phyloP scores from a whole-genome alignment of 2,329 filamentous ascomycete genomes.

The Bipolaris bicolor region DNA sequence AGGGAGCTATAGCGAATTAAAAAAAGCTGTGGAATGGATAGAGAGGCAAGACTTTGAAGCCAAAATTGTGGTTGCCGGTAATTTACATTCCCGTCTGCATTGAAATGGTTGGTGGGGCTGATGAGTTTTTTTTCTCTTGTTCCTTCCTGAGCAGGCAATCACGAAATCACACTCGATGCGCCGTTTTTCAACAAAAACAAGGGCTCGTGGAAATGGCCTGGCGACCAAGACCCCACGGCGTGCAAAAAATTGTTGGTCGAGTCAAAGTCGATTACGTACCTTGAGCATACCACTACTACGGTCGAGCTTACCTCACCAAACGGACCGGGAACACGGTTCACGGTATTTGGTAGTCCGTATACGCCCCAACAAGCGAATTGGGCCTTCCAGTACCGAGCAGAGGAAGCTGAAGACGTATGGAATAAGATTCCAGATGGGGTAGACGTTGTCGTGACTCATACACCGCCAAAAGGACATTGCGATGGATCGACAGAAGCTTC shows the following conservation, averaged over 20 bases:
- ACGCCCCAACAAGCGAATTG: constrained; percentile 63
- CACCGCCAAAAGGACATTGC: constrained; percentile 66
- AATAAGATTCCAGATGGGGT: constrained; percentile 63
- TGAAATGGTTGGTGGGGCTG: neutral
- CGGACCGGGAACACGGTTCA: constrained; percentile 67
- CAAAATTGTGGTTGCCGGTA: constrained; percentile 74
- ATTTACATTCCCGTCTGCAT: constrained; percentile 2
- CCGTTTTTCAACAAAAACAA: constrained; percentile 64
- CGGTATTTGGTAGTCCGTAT: constrained; percentile 73
- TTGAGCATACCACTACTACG: constrained; percentile 62
- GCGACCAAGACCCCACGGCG: constrained; percentile 58
- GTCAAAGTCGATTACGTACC: constrained; percentile 65
- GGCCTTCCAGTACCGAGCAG: constrained; percentile 69
- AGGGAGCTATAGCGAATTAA: constrained; percentile 64
- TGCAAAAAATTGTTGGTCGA: constrained; percentile 61
- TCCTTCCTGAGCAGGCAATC: constrained; percentile 68
- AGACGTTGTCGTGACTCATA: constrained; percentile 74
- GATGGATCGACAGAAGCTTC: constrained; percentile 50
- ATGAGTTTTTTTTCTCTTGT: neutral
- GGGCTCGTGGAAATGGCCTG: constrained; percentile 62
- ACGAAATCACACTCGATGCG: constrained; percentile 74
- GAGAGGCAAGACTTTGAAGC: constrained; percentile 70
- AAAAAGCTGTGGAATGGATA: constrained; percentile 68
- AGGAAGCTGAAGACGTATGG: constrained; percentile 61
- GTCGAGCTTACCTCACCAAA: constrained; percentile 56